These are phyloP conservation scores for Linnemannia zychae DNA, from an alignment of 192 early-diverging fungal genomes.

Conservation along the genomic window DNA sequence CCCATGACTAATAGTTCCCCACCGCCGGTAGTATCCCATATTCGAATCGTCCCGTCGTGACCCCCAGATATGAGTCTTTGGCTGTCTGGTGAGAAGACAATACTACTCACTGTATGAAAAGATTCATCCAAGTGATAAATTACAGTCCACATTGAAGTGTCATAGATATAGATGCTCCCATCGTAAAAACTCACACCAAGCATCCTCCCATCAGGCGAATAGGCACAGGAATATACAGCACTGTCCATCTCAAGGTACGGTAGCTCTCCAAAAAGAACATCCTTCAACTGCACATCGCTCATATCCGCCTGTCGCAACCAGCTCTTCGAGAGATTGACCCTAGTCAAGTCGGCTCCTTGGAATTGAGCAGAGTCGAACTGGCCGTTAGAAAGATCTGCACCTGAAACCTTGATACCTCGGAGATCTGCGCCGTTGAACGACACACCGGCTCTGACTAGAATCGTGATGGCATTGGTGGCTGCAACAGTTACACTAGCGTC, in stretches of 20 bases:
- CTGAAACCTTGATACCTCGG: too few species aligned
- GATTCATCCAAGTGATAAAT: background rate
- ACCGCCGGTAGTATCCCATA: background rate
- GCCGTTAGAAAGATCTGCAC: conserved; percentile 15
- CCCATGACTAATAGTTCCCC: background rate
- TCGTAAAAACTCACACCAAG: background rate
- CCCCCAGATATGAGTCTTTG: background rate
- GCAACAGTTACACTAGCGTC: background rate
- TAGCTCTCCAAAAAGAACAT: background rate
- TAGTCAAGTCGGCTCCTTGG: background rate
- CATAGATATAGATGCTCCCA: background rate
- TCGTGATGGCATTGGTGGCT: conserved; percentile 23
- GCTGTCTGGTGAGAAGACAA: conserved; percentile 10
- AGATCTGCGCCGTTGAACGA: too few species aligned
- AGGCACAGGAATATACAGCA: background rate
- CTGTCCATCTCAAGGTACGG: background rate
- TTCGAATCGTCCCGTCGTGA: background rate
- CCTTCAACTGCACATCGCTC: background rate
- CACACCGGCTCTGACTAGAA: conserved; percentile 4
- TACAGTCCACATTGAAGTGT: background rate
- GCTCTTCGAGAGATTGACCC: background rate
- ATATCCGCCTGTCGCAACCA: conserved; percentile 14
- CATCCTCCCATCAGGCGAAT: background rate
- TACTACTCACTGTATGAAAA: too few species aligned
- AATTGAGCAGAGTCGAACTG: conserved; percentile 2